A percentile compares a stretch with the other conserved stretches of the same genome.
Conservation (phyloP, 371 early-diverging fungal genomes). For the Capillidium rhysosporum region DNA sequence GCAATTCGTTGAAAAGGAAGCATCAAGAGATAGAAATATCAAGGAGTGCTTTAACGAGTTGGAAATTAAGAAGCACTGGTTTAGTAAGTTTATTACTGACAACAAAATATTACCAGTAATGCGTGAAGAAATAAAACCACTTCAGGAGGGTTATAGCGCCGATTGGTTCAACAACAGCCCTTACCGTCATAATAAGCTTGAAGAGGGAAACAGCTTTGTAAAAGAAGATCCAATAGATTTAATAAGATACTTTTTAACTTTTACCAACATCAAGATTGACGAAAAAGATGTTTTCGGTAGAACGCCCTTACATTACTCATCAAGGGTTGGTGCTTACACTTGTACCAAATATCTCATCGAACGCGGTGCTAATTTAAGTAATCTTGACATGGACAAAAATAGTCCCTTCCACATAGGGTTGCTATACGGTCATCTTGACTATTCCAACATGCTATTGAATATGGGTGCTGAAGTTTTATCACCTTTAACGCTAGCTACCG, state of each 20-base stretch:
- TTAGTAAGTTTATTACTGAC: slow-evolving; percentile 3
- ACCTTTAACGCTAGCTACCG: slow-evolving; percentile 15
- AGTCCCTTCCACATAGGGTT: slow-evolving; percentile 25
- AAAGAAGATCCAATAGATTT: slow-evolving; percentile 35
- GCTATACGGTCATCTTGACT: slow-evolving; percentile 24
- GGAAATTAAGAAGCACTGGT: background rate
- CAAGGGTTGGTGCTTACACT: slow-evolving; percentile 28
- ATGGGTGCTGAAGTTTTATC: slow-evolving; percentile 16
- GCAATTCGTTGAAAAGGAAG: slow-evolving; percentile 8
- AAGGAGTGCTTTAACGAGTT: slow-evolving; percentile 1
- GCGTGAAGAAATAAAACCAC: background rate
- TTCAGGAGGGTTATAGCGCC: background rate
- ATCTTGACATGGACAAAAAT: slow-evolving; percentile 24
- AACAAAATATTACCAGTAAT: background rate
- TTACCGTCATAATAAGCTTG: background rate
- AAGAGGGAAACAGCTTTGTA: slow-evolving; percentile 3
- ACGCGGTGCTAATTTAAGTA: slow-evolving; percentile 15
- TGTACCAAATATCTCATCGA: slow-evolving; percentile 21
- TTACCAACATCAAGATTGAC: slow-evolving; percentile 12
- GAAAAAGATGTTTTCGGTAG: slow-evolving; percentile 7
- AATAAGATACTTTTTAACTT: slow-evolving; percentile 16
- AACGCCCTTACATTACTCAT: slow-evolving; percentile 37
- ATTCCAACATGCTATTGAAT: slow-evolving; percentile 26
- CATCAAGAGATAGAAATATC: slow-evolving; percentile 7
- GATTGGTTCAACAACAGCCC: background rate